A percentile compares a stretch with the other conserved stretches of the same genome.
Conservation (phyloP, 2,329 filamentous ascomycete genomes). For the Xylariaceae sp. region DNA sequence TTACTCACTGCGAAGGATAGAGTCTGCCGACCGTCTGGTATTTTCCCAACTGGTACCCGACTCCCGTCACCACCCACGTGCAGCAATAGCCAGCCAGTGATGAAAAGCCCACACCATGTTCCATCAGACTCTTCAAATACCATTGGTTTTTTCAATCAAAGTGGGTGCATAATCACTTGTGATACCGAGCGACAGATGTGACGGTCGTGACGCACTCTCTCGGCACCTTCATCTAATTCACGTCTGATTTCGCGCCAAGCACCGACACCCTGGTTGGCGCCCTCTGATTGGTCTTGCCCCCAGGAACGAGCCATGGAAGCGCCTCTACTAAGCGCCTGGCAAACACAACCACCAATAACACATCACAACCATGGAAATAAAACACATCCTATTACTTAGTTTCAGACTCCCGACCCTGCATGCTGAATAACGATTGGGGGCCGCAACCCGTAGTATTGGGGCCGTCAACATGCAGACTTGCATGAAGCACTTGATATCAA, state of each 20-base stretch:
- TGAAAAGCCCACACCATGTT: too few species aligned
- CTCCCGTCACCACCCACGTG: not conserved
- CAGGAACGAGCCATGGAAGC: conserved; percentile 16
- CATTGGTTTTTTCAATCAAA: too few species aligned
- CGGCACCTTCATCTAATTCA: too few species aligned
- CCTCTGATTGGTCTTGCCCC: conserved; percentile 14
- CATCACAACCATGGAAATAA: conserved; percentile 17
- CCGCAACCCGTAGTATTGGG: conserved; percentile 2
- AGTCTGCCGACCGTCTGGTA: too few species aligned
- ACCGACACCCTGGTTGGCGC: conserved; percentile 15
- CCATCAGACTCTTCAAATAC: not conserved
- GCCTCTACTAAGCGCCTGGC: conserved; percentile 22
- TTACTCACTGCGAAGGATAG: too few species aligned
- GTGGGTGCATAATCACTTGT: not conserved
- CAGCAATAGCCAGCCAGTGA: not conserved
- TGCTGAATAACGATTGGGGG: conserved; percentile 18
- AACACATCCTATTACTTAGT: conserved; percentile 19
- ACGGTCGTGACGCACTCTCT: conserved; percentile 6
- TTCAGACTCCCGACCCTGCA: conserved; percentile 14
- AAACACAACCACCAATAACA: conserved; percentile 21
- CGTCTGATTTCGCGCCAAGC: conserved; percentile 7
- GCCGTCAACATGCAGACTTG: conserved; percentile 19
- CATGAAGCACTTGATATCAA: conserved; percentile 18
- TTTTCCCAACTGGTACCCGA: too few species aligned
- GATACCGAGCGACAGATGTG: conserved; percentile 24